phyloP scores from a whole-genome alignment of 228 moss, liverwort and hornwort genomes.

The Sphagnum magellanicum region DNA sequence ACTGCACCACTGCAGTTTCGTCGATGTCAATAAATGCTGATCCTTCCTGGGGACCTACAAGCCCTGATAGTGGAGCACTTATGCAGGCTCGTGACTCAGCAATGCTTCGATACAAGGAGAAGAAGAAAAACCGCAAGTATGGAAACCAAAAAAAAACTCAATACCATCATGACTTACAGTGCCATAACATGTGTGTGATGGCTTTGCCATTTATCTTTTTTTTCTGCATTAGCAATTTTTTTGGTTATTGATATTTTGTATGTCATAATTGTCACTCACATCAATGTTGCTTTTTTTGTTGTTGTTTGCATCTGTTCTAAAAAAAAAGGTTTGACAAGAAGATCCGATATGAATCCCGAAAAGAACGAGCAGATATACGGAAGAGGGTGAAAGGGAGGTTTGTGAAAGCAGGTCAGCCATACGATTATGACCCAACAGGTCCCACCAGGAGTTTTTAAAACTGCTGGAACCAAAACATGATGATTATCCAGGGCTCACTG shows the following conservation, averaged over 20 bases:
- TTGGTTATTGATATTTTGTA: no score
- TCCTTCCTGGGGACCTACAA: slow-evolving; percentile 24
- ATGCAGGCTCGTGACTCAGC: slow-evolving; percentile 55
- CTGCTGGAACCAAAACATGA: no score
- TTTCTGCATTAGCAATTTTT: no score
- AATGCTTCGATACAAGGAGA: slow-evolving; percentile 67
- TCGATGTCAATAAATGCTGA: slow-evolving; percentile 33
- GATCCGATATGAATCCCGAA: slow-evolving; percentile 54
- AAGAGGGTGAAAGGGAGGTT: slow-evolving; percentile 51
- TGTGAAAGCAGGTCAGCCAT: slow-evolving; percentile 38
- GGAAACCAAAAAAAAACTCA: not conserved
- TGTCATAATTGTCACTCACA: no score
- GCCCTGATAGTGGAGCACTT: slow-evolving; percentile 35
- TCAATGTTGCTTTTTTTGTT: no score
- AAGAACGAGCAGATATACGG: slow-evolving; percentile 43
- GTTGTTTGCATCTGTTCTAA: no score
- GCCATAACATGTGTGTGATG: no score
- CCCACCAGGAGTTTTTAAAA: not conserved
- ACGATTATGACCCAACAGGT: slow-evolving; percentile 17
- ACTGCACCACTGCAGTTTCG: slow-evolving; percentile 14
- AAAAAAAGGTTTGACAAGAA: slow-evolving; percentile 38
- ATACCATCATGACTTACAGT: no score
- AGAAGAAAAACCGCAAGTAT: slow-evolving; percentile 49
- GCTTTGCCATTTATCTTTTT: no score
- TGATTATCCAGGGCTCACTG: no score